A percentile compares a stretch with the other conserved stretches of the same genome.
These are phyloP conservation scores for Graphilbum fragrans DNA, from an alignment of 2,329 filamentous ascomycete species.

Conservation along the genomic window DNA sequence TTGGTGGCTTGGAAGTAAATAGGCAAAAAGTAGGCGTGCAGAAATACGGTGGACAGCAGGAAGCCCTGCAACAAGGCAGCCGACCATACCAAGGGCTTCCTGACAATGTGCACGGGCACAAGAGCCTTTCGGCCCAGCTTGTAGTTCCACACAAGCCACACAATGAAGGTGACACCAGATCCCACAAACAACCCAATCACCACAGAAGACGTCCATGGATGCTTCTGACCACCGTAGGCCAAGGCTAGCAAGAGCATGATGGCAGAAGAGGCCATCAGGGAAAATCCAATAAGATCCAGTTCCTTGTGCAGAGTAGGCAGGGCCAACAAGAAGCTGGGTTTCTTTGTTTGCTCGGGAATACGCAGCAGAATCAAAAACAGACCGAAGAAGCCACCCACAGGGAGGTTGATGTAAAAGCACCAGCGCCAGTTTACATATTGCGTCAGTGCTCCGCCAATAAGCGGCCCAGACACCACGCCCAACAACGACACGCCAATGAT, in stretches of 20 bases:
- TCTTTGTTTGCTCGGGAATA: slow-evolving; percentile 24
- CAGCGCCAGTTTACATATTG: slow-evolving; percentile 29
- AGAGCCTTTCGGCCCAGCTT: slow-evolving; percentile 15
- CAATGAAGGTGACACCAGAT: slow-evolving; percentile 22
- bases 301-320: no score
- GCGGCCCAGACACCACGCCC: slow-evolving; percentile 31
- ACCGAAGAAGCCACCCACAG: slow-evolving; percentile 24
- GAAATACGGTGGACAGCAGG: slow-evolving; percentile 12
- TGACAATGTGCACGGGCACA: slow-evolving; percentile 15
- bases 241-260: slow-evolving; percentile 31
- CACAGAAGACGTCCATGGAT: slow-evolving; percentile 24
- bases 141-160: slow-evolving; percentile 30
- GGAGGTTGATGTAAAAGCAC: slow-evolving; percentile 36
- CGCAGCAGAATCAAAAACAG: slow-evolving; percentile 18
- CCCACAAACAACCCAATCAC: slow-evolving; percentile 32
- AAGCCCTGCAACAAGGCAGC: slow-evolving; percentile 12
- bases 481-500: slow-evolving; percentile 29
- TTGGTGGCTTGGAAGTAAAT: slow-evolving; percentile 26
- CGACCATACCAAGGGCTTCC: slow-evolving; percentile 12
- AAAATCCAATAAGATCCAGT: slow-evolving; percentile 30
- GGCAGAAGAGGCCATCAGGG: slow-evolving; percentile 27
- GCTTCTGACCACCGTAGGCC: slow-evolving; percentile 27
- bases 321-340: slow-evolving; percentile 14
- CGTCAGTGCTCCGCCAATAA: slow-evolving; percentile 31
- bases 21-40: slow-evolving; percentile 18